Percentiles rank a stretch among this genome's conserved stretches.
Evolutionary conservation across 306 rosid genomes (phyloP).

Genomic region (Fragaria ananassa): DNA sequence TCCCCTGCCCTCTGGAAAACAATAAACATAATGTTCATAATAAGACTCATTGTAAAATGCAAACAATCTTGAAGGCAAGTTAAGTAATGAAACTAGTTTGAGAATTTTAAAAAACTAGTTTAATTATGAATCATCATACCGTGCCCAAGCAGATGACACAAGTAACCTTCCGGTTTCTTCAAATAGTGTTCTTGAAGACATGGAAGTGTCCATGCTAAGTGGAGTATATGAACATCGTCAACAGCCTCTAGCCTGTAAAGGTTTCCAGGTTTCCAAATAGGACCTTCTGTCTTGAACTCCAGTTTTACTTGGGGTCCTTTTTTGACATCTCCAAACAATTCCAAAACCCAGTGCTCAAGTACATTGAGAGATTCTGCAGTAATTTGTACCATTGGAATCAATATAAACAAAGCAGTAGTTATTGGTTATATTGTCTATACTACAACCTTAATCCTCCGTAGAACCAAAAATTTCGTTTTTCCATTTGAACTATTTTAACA

Average conservation of each 20-base stretch:
- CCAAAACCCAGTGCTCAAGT: constrained; percentile 85
- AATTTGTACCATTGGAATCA: constrained; percentile 15
- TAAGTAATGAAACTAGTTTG: too few relatives aligned
- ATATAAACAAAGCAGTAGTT: neutral
- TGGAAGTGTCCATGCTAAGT: constrained; percentile 80
- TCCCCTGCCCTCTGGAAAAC: constrained; percentile 86
- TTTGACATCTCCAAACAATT: constrained; percentile 61
- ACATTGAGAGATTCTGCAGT: constrained; percentile 78
- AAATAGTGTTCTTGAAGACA: constrained; percentile 64
- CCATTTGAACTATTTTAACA: neutral
- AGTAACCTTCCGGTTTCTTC: constrained; percentile 85
- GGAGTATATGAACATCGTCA: constrained; percentile 77
- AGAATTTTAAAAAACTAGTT: neutral
- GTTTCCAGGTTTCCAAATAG: constrained; percentile 85
- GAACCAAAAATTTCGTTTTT: neutral
- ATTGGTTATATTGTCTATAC: neutral
- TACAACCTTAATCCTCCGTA: neutral
- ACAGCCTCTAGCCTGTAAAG: constrained; percentile 83
- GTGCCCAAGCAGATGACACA: constrained; percentile 86
- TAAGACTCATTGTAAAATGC: neutral
- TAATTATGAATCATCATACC: constrained; percentile 52
- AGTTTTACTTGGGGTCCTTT: constrained; percentile 60
- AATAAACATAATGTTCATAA: constrained; percentile 29
- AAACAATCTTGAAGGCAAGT: neutral
- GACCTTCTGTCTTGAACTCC: constrained; percentile 57